phyloP scores from a whole-genome alignment of 164 flowering plant species.

The Kalanchoe fedtschenkoi region DNA sequence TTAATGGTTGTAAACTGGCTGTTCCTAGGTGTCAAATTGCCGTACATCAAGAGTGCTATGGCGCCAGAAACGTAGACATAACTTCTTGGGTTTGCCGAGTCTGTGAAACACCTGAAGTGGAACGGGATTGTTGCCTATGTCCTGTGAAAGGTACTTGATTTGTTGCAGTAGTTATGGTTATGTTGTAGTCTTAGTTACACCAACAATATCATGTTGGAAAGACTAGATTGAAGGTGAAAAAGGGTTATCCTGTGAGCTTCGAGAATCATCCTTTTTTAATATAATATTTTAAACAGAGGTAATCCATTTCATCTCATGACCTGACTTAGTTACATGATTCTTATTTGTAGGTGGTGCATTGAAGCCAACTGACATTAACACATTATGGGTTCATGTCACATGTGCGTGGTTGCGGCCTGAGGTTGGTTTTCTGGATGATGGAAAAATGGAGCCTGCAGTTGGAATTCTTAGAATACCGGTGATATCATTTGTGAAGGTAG shows the following conservation, averaged over 20 bases:
- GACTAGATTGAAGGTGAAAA: not conserved
- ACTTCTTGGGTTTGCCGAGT: conserved; percentile 70
- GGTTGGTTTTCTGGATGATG: conserved; percentile 42
- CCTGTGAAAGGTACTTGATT: conserved; percentile 45
- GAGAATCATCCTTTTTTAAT: not conserved
- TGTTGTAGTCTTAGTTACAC: not conserved
- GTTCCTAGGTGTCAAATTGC: conserved; percentile 53
- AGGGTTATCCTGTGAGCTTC: too few relatives aligned
- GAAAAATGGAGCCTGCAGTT: conserved; percentile 63
- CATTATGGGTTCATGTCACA: conserved; percentile 59
- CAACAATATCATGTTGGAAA: not conserved
- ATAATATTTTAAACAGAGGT: not conserved
- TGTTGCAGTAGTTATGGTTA: not conserved
- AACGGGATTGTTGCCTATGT: conserved; percentile 62
- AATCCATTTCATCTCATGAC: not conserved
- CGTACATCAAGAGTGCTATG: conserved; percentile 74
- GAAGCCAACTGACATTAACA: conserved; percentile 48
- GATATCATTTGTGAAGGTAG: conserved; percentile 46
- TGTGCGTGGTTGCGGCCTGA: conserved; percentile 77
- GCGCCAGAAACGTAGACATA: conserved; percentile 44
- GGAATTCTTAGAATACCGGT: conserved; percentile 52
- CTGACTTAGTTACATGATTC: not conserved
- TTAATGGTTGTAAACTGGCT: not conserved
- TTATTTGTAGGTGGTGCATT: conserved; percentile 48
- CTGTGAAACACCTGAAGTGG: conserved; percentile 54